Percentiles rank a stretch among this genome's conserved stretches.
phyloP scores from a whole-genome alignment of 1,284 basidiomycete genomes.

The Gymnopus androsaceus region DNA sequence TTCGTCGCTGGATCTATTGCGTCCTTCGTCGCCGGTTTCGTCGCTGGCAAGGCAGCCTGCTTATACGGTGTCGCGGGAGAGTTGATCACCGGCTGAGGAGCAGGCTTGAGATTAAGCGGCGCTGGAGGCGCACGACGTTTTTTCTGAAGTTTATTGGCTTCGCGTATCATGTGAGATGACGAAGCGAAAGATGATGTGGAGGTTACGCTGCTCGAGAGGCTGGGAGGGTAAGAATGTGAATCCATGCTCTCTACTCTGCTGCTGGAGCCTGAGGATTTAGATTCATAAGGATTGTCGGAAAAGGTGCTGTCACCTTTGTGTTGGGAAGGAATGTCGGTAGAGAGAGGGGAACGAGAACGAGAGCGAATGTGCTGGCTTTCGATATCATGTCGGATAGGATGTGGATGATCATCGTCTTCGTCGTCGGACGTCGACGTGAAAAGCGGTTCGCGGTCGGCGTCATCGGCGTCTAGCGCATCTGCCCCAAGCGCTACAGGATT shows the following conservation, averaged over 20 bases:
- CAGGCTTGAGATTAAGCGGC: constrained; percentile 36
- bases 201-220: constrained; percentile 41
- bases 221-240: constrained; percentile 65
- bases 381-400: constrained; percentile 41
- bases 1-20: constrained; percentile 21
- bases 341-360: constrained; percentile 36
- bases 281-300: constrained; percentile 32
- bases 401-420: constrained; percentile 49
- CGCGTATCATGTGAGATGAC: constrained; percentile 27
- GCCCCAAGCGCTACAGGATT: constrained; percentile 36
- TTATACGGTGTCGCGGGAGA: constrained; percentile 33
- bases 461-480: constrained; percentile 35
- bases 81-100: constrained; percentile 34
- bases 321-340: constrained; percentile 26
- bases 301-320: constrained; percentile 31
- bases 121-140: constrained; percentile 45
- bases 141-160: constrained; percentile 38
- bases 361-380: constrained; percentile 42
- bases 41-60: neutral
- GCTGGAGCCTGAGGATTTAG: constrained; percentile 34
- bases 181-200: constrained; percentile 36
- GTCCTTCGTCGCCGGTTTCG: constrained; percentile 16
- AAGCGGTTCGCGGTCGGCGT: constrained; percentile 60
- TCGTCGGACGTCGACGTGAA: constrained; percentile 52
- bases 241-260: constrained; percentile 29